Conservation (phyloP, 768 basidiomycete genomes). For the Panus rudis region DNA sequence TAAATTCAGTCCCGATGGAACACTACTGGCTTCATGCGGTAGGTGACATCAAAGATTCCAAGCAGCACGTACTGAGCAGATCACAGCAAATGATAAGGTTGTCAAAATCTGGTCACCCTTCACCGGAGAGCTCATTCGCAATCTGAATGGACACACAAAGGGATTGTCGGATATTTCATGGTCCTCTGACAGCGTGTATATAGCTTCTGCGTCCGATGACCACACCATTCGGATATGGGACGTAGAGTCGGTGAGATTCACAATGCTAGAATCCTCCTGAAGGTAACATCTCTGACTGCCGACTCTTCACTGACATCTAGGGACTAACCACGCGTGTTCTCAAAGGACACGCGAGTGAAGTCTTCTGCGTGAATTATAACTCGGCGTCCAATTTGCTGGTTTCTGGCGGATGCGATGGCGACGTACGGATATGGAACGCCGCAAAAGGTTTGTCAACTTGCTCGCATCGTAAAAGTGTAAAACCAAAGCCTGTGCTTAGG, state of each 20-base stretch:
- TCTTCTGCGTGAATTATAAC: constrained; percentile 92
- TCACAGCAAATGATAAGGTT: constrained; percentile 62
- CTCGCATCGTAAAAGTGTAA: not conserved
- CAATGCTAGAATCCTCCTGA: not conserved
- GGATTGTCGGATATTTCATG: constrained; percentile 89
- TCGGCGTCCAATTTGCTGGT: constrained; percentile 82
- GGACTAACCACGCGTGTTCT: constrained; percentile 65
- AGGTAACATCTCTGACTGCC: not conserved
- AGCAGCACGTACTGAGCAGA: not conserved
- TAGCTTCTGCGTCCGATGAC: constrained; percentile 93
- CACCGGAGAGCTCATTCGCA: constrained; percentile 70
- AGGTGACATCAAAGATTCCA: constrained; percentile 9
- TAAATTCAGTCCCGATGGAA: constrained; percentile 88
- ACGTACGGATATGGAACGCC: constrained; percentile 89
- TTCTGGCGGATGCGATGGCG: constrained; percentile 90
- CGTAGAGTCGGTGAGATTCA: constrained; percentile 59
- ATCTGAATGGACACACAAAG: constrained; percentile 66
- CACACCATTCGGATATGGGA: constrained; percentile 86
- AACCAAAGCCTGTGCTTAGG: constrained; percentile 36
- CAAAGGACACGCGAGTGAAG: constrained; percentile 78
- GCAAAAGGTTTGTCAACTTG: constrained; percentile 49
- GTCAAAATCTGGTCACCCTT: constrained; percentile 82
- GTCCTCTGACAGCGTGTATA: constrained; percentile 73
- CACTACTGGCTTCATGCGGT: constrained; percentile 84
- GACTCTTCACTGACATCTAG: constrained; percentile 27